Percentiles rank a stretch among this genome's conserved stretches.
phyloP scores from a whole-genome alignment of 805 yeast genomes.

The Cephaloascus fragrans region DNA sequence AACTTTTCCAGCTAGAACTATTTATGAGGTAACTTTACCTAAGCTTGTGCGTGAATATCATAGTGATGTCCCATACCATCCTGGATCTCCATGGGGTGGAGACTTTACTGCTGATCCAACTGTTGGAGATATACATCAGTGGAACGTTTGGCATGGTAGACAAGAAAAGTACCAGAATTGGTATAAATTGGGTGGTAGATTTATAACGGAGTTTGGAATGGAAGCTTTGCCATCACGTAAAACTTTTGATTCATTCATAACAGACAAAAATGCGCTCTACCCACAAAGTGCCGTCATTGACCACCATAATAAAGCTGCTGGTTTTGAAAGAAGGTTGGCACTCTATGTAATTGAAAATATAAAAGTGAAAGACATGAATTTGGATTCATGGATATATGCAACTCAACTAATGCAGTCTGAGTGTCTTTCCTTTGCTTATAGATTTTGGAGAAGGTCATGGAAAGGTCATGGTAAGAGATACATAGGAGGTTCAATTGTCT shows the following conservation, averaged over 20 bases:
- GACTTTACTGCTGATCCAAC: slow-evolving; percentile 21
- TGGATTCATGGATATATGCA: slow-evolving; percentile 37
- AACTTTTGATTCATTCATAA: slow-evolving; percentile 25
- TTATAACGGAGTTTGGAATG: slow-evolving; percentile 48
- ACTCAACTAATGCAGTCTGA: slow-evolving; percentile 45
- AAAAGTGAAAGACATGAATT: slow-evolving; percentile 19
- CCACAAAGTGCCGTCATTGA: slow-evolving; percentile 37
- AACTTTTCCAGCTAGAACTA: slow-evolving; percentile 30
- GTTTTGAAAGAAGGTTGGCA: slow-evolving; percentile 35
- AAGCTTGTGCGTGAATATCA: slow-evolving; percentile 13
- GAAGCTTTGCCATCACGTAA: slow-evolving; percentile 28
- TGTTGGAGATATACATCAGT: slow-evolving; percentile 42
- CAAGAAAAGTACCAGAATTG: slow-evolving; percentile 41
- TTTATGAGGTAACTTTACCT: slow-evolving; percentile 32
- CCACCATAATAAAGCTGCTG: slow-evolving; percentile 39
- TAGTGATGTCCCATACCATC: slow-evolving; percentile 26
- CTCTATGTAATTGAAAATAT: slow-evolving; percentile 36
- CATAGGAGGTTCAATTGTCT: slow-evolving; percentile 37
- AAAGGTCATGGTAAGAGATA: slow-evolving; percentile 19
- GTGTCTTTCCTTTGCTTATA: slow-evolving; percentile 35
- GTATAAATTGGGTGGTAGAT: slow-evolving; percentile 35
- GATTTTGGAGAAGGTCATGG: slow-evolving; percentile 41
- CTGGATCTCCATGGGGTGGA: slow-evolving; percentile 44
- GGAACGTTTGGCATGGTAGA: slow-evolving; percentile 50
- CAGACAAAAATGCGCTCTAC: slow-evolving; percentile 24